A percentile compares a stretch with the other conserved stretches of the same genome.
These are phyloP conservation scores for Sophora flavescens DNA, from an alignment of 306 rosid genomes.

Conservation along the genomic window DNA sequence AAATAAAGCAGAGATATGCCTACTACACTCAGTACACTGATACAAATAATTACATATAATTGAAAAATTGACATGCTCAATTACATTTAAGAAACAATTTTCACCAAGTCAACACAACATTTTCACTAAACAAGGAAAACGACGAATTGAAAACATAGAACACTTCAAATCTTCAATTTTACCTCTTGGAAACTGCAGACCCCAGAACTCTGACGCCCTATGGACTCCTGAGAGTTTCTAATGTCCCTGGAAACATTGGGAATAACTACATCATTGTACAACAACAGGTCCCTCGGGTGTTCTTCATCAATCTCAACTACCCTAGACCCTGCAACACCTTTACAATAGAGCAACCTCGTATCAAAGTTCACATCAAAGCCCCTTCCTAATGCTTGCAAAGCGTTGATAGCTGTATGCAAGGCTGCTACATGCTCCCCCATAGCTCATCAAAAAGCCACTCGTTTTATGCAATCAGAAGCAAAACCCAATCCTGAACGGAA, in stretches of 20 bases:
- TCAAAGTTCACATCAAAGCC: slow-evolving; percentile 94
- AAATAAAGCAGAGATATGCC: slow-evolving; percentile 7
- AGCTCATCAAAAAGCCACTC: slow-evolving; percentile 60
- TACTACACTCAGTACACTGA: not conserved
- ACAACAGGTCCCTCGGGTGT: slow-evolving; percentile 60
- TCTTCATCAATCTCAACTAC: slow-evolving; percentile 72
- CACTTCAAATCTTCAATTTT: not conserved
- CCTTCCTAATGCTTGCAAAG: slow-evolving; percentile 89
- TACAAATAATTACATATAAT: slow-evolving; percentile 14
- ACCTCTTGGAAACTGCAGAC: slow-evolving; percentile 82
- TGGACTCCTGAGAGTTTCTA: slow-evolving; percentile 52
- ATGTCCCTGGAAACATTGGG: slow-evolving; percentile 80
- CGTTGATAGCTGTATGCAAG: slow-evolving; percentile 81
- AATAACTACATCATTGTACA: slow-evolving; percentile 73
- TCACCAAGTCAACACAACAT: not conserved
- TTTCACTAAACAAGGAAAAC: slow-evolving; percentile 13
- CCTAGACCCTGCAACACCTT: slow-evolving; percentile 83
- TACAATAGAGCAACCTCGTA: slow-evolving; percentile 90
- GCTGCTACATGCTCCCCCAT: slow-evolving; percentile 91
- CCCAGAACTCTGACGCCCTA: slow-evolving; percentile 70
- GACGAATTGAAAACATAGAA: not conserved
- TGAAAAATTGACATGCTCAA: slow-evolving; percentile 9
- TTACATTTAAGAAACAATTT: not conserved
- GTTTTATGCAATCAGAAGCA: slow-evolving; percentile 13
- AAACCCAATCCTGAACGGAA: slow-evolving; percentile 39